phyloP scores from a whole-genome alignment of 306 rosid genomes.

The Glycine tomentella region DNA sequence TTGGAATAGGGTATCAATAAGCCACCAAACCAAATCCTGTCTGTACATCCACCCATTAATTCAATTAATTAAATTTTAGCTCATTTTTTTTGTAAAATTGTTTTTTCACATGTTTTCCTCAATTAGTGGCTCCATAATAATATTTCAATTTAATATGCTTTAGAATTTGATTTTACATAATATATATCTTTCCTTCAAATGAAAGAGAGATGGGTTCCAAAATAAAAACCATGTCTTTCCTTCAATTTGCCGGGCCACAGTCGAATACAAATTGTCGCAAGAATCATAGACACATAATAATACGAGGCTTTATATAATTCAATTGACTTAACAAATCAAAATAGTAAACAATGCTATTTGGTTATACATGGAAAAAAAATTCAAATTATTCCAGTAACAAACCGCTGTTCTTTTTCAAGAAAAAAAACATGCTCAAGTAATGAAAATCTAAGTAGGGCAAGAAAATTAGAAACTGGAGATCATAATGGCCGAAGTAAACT shows the following conservation, averaged over 20 bases:
- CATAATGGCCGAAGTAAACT: conserved; percentile 38
- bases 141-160: too few relatives aligned
- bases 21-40: neutral
- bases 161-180: too few relatives aligned
- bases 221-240: neutral
- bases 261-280: too few relatives aligned
- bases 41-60: too few relatives aligned
- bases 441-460: conserved; percentile 50
- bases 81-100: neutral
- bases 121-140: neutral
- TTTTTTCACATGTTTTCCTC: neutral
- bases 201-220: neutral
- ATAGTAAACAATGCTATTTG: conserved; percentile 49
- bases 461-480: conserved; percentile 40
- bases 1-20: neutral
- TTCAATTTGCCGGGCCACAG: too few relatives aligned
- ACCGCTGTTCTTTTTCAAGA: conserved; percentile 44
- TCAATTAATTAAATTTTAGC: neutral
- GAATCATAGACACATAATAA: conserved; percentile 5
- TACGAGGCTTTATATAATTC: conserved; percentile 33
- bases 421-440: conserved; percentile 50
- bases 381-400: conserved; percentile 56
- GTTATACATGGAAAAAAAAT: conserved; percentile 41
- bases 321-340: conserved; percentile 45
- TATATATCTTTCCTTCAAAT: too few relatives aligned